These are phyloP conservation scores for Aspergillus sp. DNA, from an alignment of 2,329 filamentous ascomycete species.

Conservation along the genomic window DNA sequence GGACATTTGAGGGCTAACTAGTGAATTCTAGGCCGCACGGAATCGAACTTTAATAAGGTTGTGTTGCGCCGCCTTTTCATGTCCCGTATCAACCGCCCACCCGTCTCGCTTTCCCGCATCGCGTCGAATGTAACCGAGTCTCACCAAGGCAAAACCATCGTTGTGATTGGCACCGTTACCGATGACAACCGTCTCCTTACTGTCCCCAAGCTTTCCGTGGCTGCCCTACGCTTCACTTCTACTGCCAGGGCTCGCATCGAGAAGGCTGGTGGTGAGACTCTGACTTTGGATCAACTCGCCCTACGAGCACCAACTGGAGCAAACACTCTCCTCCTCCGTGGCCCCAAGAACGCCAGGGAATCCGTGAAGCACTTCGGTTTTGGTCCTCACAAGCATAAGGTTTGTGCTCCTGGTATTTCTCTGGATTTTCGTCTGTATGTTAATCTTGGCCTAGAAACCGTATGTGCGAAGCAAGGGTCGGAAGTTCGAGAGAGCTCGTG, in stretches of 20 bases:
- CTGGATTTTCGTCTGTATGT: not conserved
- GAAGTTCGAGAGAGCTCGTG: constrained; percentile 99
- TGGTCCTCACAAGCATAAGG: constrained; percentile 97
- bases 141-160: constrained; percentile 72
- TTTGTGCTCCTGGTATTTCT: constrained; percentile 46
- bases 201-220: constrained; percentile 89
- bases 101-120: constrained; percentile 92
- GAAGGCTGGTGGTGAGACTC: constrained; percentile 89
- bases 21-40: constrained; percentile 73
- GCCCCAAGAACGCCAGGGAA: constrained; percentile 97
- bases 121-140: constrained; percentile 63
- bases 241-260: constrained; percentile 91
- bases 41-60: constrained; percentile 98
- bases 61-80: constrained; percentile 96
- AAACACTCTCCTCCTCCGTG: constrained; percentile 96
- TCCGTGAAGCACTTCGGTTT: constrained; percentile 99
- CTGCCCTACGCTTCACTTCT: constrained; percentile 93
- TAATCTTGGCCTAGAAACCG: constrained; percentile 69
- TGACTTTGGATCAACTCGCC: constrained; percentile 97
- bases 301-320: constrained; percentile 90
- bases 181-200: constrained; percentile 93
- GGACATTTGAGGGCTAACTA: constrained; percentile 18
- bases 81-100: constrained; percentile 97
- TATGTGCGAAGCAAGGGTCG: constrained; percentile 97
- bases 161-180: constrained; percentile 92